A percentile compares a stretch with the other conserved stretches of the same genome.
Evolutionary conservation across 352 stramenopile species (phyloP).

Genomic region (Elongisporangium anandrum): DNA sequence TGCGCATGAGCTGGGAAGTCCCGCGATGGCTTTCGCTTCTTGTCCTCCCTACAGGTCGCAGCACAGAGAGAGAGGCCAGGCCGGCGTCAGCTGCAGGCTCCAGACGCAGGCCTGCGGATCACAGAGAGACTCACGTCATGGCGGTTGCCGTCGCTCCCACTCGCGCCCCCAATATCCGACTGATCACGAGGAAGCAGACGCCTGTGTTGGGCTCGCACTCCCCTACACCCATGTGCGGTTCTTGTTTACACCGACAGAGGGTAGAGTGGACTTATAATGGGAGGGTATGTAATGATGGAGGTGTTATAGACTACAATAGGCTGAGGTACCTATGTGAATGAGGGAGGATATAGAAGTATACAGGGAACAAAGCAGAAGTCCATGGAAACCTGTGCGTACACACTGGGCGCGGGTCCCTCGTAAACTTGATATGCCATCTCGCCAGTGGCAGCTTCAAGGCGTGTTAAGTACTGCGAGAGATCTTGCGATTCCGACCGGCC

Average conservation of each 20-base stretch:
- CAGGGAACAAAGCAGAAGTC: not conserved
- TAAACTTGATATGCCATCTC: not conserved
- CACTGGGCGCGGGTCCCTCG: not conserved
- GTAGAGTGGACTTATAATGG: not conserved
- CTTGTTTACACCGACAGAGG: not conserved
- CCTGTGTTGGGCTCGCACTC: not conserved
- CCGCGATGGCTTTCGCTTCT: constrained; percentile 81
- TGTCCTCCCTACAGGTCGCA: constrained; percentile 41
- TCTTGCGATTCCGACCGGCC: not conserved
- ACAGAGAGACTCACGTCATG: not conserved
- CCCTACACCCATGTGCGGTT: not conserved
- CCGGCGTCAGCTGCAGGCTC: not conserved
- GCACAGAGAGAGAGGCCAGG: not conserved
- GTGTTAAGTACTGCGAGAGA: not conserved
- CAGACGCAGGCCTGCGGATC: not conserved
- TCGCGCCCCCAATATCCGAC: not conserved
- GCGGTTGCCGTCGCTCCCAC: not conserved
- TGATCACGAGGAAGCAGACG: not conserved
- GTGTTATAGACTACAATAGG: not conserved
- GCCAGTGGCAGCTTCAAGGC: not conserved
- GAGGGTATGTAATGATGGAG: not conserved
- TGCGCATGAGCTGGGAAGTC: constrained; percentile 75
- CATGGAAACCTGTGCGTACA: not conserved
- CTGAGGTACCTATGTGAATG: not conserved
- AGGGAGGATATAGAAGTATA: not conserved